These are phyloP conservation scores for Pichia occidentalis DNA, from an alignment of 805 yeast genomes.

Conservation along the genomic window DNA sequence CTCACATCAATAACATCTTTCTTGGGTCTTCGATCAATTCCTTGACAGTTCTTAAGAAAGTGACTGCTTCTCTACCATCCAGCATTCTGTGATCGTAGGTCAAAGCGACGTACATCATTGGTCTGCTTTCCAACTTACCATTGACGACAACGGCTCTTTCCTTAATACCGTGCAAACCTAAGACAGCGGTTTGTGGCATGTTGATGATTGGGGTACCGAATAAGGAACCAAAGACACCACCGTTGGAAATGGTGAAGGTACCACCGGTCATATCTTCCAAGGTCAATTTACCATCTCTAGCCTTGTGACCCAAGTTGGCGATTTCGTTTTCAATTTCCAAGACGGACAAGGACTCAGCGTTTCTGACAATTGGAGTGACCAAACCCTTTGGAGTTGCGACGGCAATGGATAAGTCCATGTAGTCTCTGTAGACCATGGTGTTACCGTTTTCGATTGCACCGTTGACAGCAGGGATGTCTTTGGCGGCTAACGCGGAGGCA, in stretches of 20 bases:
- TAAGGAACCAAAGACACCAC: slow-evolving; percentile 97
- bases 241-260: slow-evolving; percentile 97
- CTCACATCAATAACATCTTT: slow-evolving; percentile 71
- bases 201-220: slow-evolving; percentile 98
- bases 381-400: slow-evolving; percentile 99
- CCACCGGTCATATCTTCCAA: slow-evolving; percentile 99
- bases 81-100: slow-evolving; percentile 97
- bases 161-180: slow-evolving; percentile 96
- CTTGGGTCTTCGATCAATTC: slow-evolving; percentile 98
- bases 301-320: slow-evolving; percentile 73
- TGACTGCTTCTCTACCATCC: slow-evolving; percentile 98
- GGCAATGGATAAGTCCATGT: slow-evolving; percentile 91
- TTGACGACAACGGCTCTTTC: slow-evolving; percentile 89
- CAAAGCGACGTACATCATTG: slow-evolving; percentile 99
- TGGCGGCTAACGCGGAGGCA: slow-evolving; percentile 88
- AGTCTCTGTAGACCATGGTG: slow-evolving; percentile 93
- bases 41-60: slow-evolving; percentile 90
- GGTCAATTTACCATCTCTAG: slow-evolving; percentile 94
- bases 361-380: slow-evolving; percentile 96
- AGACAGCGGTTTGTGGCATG: slow-evolving; percentile 96
- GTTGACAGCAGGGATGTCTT: slow-evolving; percentile 91
- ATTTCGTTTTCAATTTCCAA: slow-evolving; percentile 89
- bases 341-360: slow-evolving; percentile 85
- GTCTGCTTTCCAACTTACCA: slow-evolving; percentile 94
- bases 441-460: slow-evolving; percentile 90